phyloP scores from a whole-genome alignment of 129 eudicot genomes.

The Daucus carota region DNA sequence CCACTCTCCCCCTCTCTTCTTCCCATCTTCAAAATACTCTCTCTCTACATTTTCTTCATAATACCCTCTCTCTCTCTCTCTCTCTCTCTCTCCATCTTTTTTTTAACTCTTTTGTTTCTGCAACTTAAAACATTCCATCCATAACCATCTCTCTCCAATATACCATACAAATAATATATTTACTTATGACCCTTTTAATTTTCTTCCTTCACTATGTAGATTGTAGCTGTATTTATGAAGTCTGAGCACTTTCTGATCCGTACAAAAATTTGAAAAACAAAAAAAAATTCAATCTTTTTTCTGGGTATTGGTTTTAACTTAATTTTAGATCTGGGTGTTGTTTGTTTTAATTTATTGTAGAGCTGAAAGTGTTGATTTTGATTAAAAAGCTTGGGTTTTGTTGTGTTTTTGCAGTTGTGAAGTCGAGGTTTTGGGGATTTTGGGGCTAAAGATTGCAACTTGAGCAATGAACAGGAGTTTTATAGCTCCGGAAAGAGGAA shows the following conservation, averaged over 20 bases:
- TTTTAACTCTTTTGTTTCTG: slow-evolving; percentile 1
- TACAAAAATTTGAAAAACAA: slow-evolving; percentile 1
- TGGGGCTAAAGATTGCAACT: slow-evolving; percentile 9
- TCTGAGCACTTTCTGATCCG: neutral
- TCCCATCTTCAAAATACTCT: neutral
- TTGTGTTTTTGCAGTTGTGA: neutral
- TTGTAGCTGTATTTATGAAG: slow-evolving; percentile 4
- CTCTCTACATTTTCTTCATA: too few species aligned
- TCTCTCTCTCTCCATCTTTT: slow-evolving; percentile 24
- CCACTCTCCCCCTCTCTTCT: slow-evolving; percentile 21
- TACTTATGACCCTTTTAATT: neutral
- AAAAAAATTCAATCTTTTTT: neutral
- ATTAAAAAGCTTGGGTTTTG: neutral
- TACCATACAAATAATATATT: neutral
- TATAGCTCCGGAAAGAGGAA: slow-evolving; percentile 46
- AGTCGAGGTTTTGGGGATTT: neutral
- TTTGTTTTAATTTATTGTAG: neutral
- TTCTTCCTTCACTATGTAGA: neutral
- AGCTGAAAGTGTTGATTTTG: neutral
- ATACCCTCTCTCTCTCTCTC: neutral
- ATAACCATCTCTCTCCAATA: slow-evolving; percentile 12
- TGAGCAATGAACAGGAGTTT: slow-evolving; percentile 69
- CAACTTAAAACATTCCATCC: slow-evolving; percentile 11
- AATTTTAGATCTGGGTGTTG: slow-evolving; percentile 32
- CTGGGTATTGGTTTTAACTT: slow-evolving; percentile 24